phyloP scores from a whole-genome alignment of 1,139 yeast genomes.

The Yamadazyma trypodendri region DNA sequence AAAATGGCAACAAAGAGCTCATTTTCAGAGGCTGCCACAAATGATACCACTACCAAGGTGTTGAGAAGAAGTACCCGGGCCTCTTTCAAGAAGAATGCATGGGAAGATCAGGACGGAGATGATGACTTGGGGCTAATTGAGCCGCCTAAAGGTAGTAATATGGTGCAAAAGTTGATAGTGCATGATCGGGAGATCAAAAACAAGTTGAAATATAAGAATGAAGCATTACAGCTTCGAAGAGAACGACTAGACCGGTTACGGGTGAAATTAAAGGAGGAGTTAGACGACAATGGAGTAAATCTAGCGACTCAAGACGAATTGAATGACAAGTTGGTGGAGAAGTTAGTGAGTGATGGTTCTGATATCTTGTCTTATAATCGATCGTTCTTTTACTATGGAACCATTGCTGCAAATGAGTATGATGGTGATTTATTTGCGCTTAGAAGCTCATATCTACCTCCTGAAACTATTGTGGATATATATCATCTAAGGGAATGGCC shows the following conservation, averaged over 20 bases:
- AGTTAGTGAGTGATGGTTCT: conserved; percentile 10
- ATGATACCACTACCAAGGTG: too few relatives aligned
- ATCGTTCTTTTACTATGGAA: conserved; percentile 16
- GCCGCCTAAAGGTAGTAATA: conserved; percentile 5
- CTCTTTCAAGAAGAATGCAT: too few relatives aligned
- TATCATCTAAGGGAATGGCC: conserved; percentile 1
- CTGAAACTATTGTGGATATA: background rate
- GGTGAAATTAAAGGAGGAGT: conserved; percentile 19
- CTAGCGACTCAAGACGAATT: background rate
- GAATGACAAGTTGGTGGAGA: conserved; percentile 10
- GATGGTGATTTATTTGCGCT: background rate
- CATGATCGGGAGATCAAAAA: conserved; percentile 5
- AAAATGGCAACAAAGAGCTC: too few relatives aligned
- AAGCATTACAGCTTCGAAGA: background rate
- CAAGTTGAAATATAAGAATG: conserved; percentile 1
- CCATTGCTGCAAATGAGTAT: conserved; percentile 1
- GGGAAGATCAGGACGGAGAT: background rate
- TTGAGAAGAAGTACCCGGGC: too few relatives aligned
- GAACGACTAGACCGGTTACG: conserved; percentile 7
- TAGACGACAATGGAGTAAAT: conserved; percentile 28
- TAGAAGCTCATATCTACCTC: background rate
- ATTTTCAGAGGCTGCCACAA: background rate
- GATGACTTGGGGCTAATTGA: conserved; percentile 8
- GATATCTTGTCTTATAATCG: conserved; percentile 8
- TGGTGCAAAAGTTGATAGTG: conserved; percentile 6